A percentile compares a stretch with the other conserved stretches of the same genome.
phyloP scores from a whole-genome alignment of 768 basidiomycete genomes.

The Leccinum boreale region DNA sequence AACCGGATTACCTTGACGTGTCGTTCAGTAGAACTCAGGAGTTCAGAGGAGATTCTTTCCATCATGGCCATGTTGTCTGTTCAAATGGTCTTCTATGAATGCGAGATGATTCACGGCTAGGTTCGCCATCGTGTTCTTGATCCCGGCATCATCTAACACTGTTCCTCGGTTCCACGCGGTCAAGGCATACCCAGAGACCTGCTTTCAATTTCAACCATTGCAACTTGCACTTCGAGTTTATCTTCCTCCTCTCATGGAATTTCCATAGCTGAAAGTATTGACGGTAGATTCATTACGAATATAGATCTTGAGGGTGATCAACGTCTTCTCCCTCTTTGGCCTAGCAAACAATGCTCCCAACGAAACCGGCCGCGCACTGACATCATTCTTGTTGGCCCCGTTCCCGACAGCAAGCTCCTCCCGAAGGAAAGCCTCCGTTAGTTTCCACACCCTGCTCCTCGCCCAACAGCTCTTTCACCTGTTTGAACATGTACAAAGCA shows the following conservation, averaged over 20 bases:
- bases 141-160: too few species aligned
- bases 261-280: too few species aligned
- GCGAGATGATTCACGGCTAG: too few species aligned
- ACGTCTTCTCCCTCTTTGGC: slow-evolving; percentile 56
- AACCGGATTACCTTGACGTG: too few species aligned
- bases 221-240: too few species aligned
- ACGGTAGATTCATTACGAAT: too few species aligned
- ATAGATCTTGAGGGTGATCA: too few species aligned
- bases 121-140: too few species aligned
- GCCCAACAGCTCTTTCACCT: slow-evolving; percentile 51
- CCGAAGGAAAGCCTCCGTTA: slow-evolving; percentile 61
- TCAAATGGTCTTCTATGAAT: slow-evolving; percentile 95
- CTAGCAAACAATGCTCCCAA: slow-evolving; percentile 56
- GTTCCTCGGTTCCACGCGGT: too few species aligned
- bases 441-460: slow-evolving; percentile 49
- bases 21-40: slow-evolving; percentile 96
- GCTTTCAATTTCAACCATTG: too few species aligned
- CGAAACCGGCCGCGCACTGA: slow-evolving; percentile 13
- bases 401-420: slow-evolving; percentile 47
- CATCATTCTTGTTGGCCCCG: slow-evolving; percentile 1
- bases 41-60: slow-evolving; percentile 96
- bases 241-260: too few species aligned
- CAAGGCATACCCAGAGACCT: too few species aligned
- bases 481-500: slow-evolving; percentile 52
- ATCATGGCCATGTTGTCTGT: slow-evolving; percentile 98